Evolutionary conservation across 352 stramenopile species (phyloP).

Genomic region (Phytophthora hibernalis): DNA sequence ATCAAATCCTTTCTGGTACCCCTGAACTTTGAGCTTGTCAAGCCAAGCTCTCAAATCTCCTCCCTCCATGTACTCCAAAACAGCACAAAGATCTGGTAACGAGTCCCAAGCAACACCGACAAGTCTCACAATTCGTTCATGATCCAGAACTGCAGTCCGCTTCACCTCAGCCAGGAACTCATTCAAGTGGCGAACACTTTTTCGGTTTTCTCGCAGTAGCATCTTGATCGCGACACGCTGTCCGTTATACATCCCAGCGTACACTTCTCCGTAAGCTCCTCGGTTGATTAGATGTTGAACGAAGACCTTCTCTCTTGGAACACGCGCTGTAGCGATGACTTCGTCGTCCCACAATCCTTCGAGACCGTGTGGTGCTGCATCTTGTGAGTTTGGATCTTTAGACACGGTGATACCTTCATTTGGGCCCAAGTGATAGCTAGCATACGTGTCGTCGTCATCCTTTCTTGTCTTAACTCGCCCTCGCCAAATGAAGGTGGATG

Average conservation of each 20-base stretch:
- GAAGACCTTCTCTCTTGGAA: slow-evolving; percentile 42
- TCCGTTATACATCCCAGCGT: slow-evolving; percentile 35
- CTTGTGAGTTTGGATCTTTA: slow-evolving; percentile 7
- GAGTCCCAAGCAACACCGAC: slow-evolving; percentile 49
- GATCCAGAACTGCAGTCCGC: slow-evolving; percentile 38
- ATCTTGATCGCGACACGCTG: slow-evolving; percentile 42
- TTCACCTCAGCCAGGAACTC: slow-evolving; percentile 44
- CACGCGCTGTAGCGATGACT: slow-evolving; percentile 32
- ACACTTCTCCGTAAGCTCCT: slow-evolving; percentile 46
- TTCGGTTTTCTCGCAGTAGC: slow-evolving; percentile 34
- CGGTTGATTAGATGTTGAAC: slow-evolving; percentile 29
- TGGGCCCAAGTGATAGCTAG: not conserved
- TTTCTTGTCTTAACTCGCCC: not conserved
- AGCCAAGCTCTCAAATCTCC: slow-evolving; percentile 47
- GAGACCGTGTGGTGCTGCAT: slow-evolving; percentile 6
- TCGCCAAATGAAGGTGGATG: slow-evolving; percentile 2
- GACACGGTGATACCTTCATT: slow-evolving; percentile 5
- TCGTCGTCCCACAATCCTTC: slow-evolving; percentile 39
- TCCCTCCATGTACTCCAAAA: slow-evolving; percentile 51
- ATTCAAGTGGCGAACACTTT: slow-evolving; percentile 30
- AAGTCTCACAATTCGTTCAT: slow-evolving; percentile 48
- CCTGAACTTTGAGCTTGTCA: slow-evolving; percentile 6
- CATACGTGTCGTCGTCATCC: not conserved
- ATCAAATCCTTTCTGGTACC: slow-evolving; percentile 23
- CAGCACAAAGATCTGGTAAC: slow-evolving; percentile 43